Conservation (phyloP, 2,329 filamentous ascomycete species). For the Penicillium sp. region DNA sequence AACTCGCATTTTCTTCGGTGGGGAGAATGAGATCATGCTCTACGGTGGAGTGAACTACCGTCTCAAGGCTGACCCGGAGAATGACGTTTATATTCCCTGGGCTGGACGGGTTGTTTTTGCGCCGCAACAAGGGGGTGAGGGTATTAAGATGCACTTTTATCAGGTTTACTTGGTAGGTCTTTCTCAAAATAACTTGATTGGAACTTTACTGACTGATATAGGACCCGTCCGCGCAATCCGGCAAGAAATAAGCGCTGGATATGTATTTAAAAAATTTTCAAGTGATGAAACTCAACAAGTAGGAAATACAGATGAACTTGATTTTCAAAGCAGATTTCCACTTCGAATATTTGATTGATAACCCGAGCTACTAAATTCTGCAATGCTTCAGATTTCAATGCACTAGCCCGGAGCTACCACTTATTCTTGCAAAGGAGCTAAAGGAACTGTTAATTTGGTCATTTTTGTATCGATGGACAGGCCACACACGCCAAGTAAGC, state of each 20-base stretch:
- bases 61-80: conserved; percentile 29
- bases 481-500: conserved; percentile 3
- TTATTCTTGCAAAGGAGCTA: neutral
- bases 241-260: conserved; percentile 29
- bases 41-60: conserved; percentile 38
- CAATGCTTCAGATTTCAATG: neutral
- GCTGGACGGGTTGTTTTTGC: conserved; percentile 39
- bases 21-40: conserved; percentile 38
- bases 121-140: conserved; percentile 18
- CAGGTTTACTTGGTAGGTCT: conserved; percentile 41
- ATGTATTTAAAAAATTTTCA: neutral
- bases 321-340: neutral
- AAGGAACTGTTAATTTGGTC: neutral
- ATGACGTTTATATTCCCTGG: conserved; percentile 39
- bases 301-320: neutral
- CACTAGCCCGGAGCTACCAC: neutral
- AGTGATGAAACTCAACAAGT: neutral
- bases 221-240: conserved; percentile 36
- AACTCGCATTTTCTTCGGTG: conserved; percentile 33
- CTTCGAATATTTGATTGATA: neutral
- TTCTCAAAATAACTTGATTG: neutral
- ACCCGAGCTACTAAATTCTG: neutral
- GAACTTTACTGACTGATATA: conserved; percentile 16
- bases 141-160: conserved; percentile 40
- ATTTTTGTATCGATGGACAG: neutral